Conservation (phyloP, 805 yeast genomes). For the Maudiozyma serrabonitensis region DNA sequence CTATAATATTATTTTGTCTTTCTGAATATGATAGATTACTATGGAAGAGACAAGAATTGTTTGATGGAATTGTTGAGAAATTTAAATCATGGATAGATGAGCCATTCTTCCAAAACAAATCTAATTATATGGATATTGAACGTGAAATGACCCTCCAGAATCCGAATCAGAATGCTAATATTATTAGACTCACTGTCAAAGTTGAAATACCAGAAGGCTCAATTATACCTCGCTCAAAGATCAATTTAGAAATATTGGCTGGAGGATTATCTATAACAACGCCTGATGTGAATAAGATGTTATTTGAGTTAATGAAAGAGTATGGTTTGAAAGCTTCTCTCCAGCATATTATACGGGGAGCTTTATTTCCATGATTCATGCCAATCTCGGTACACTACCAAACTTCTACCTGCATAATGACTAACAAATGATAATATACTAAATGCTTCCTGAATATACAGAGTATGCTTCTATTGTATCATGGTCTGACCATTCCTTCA, state of each 20-base stretch:
- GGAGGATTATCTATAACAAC: not conserved
- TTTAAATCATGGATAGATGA: constrained; percentile 1
- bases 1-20: constrained; percentile 15
- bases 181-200: too few relatives aligned
- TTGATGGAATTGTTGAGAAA: constrained; percentile 3
- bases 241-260: not conserved
- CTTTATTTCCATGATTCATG: not conserved
- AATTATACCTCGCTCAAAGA: constrained; percentile 2
- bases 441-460: too few relatives aligned
- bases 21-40: constrained; percentile 18
- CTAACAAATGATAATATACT: too few relatives aligned
- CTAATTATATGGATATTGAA: not conserved
- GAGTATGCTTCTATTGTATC: too few relatives aligned
- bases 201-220: too few relatives aligned
- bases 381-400: not conserved
- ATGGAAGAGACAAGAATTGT: constrained; percentile 6
- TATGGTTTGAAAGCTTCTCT: constrained; percentile 18
- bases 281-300: constrained; percentile 6
- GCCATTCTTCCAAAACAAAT: not conserved
- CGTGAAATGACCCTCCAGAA: not conserved
- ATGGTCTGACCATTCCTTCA: too few relatives aligned
- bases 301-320: constrained; percentile 13
- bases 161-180: too few relatives aligned
- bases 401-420: too few relatives aligned
- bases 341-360: constrained; percentile 2